These are phyloP conservation scores for Trichoderma koningii DNA, from an alignment of 2,329 filamentous ascomycete genomes.

Conservation along the genomic window DNA sequence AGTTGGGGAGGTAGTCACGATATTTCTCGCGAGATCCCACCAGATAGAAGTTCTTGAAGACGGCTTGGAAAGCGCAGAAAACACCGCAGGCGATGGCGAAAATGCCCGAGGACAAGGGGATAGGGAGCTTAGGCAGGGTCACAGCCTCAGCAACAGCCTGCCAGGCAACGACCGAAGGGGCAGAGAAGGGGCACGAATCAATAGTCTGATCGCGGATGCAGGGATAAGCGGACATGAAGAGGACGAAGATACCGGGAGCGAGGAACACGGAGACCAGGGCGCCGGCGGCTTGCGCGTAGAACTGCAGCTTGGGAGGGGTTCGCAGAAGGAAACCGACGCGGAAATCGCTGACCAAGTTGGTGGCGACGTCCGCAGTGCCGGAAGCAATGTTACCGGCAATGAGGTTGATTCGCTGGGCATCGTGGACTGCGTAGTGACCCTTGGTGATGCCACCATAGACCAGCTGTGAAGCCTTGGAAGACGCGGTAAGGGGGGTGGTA, in stretches of 20 bases:
- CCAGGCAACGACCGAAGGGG: slow-evolving; percentile 67
- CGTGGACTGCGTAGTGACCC: slow-evolving; percentile 49
- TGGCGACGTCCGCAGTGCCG: slow-evolving; percentile 57
- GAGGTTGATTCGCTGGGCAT: slow-evolving; percentile 66
- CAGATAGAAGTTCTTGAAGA: slow-evolving; percentile 57
- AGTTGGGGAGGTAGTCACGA: slow-evolving; percentile 61
- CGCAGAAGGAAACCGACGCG: slow-evolving; percentile 67
- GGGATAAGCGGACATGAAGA: slow-evolving; percentile 68
- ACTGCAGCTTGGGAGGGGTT: slow-evolving; percentile 66
- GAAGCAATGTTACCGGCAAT: slow-evolving; percentile 62
- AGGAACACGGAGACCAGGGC: slow-evolving; percentile 66
- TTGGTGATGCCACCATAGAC: slow-evolving; percentile 66
- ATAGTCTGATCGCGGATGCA: slow-evolving; percentile 58
- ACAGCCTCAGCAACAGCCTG: slow-evolving; percentile 64
- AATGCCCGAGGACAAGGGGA: slow-evolving; percentile 56
- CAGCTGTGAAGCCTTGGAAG: slow-evolving; percentile 68
- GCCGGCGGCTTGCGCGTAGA: slow-evolving; percentile 65
- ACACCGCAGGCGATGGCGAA: slow-evolving; percentile 59
- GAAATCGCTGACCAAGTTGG: slow-evolving; percentile 63
- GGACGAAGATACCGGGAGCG: slow-evolving; percentile 66
- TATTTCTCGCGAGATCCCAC: slow-evolving; percentile 56
- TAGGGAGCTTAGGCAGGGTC: slow-evolving; percentile 57
- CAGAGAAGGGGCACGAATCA: slow-evolving; percentile 57
- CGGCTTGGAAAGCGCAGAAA: slow-evolving; percentile 52
- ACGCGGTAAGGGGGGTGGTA: slow-evolving; percentile 65